Base-by-base conservation (phyloP, 495 filamentous ascomycete species). In the Paragyromitra xinjiangensis region DNA sequence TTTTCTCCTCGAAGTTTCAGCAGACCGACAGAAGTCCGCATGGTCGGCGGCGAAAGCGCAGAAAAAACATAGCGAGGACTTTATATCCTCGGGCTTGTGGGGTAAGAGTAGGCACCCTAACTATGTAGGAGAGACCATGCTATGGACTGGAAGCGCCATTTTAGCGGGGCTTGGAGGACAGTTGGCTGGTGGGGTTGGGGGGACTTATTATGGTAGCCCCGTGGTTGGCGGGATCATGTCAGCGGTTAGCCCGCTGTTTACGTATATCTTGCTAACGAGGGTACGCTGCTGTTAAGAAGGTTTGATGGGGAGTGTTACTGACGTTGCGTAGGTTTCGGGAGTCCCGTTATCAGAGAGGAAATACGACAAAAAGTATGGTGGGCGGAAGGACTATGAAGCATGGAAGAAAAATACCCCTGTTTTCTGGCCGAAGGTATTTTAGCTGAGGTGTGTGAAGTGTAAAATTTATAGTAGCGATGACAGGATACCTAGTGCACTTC, bases 401-500 rank as follows among this genome's bases (percentile, higher is more conserved):
- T 91, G 90, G 91, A 92, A 90, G 84, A 84, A 84, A 80, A 87
- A 90, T 67, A 91, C 88, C 53, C 90, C 90, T 0, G 87, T 89
- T 84, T 88, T 91, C 73, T 82, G 91, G 64, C 89, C 90, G 0
- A 91, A 91, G 85, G 64, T 90, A 19, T 89, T 81, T 58, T 84
- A 73, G 24, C 42, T 24, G 19, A 11, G 12, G 12, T 24, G 39
- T 12, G 29, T n/a, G 29, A 61, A n/a, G 1, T 19, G 34, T 9
- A 19, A 19, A 4, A n/a, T 5, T 19, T 42, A 9, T 40, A 14
- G n/a, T 42, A 42, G 26, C 9, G 26, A 29, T 39, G 3, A n/a
- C 2, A 61, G 3, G 22, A 61, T 58, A 58, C 55, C 42, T 61
- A 6, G 14, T n/a, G 29, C 7, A 34, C 9, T 29, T 58, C 5